phyloP scores from a whole-genome alignment of 192 early-diverging fungal genomes.

The Coemansia biformis region DNA sequence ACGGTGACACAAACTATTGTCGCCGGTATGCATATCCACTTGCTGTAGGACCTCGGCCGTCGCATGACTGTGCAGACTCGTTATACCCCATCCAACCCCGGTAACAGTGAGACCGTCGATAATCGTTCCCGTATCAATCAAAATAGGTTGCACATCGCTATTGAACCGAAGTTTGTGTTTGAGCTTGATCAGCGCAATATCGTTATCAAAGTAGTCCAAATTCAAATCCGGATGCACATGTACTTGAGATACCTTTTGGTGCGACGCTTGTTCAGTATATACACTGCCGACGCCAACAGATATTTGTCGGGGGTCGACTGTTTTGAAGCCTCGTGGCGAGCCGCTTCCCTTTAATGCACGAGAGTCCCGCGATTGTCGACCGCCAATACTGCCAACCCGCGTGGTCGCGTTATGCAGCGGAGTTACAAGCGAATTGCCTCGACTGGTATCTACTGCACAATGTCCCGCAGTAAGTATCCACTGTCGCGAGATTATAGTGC shows the following conservation, averaged over 20 bases:
- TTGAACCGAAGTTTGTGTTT: conserved; percentile 27
- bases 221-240: conserved; percentile 32
- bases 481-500: conserved; percentile 30
- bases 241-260: conserved; percentile 26
- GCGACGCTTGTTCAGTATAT: conserved; percentile 3
- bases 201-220: conserved; percentile 48
- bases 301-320: conserved; percentile 20
- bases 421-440: conserved; percentile 16
- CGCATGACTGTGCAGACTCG: conserved; percentile 11
- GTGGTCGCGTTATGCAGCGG: not conserved
- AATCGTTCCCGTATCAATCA: conserved; percentile 24
- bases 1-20: conserved; percentile 18
- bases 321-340: not conserved
- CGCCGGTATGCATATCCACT: conserved; percentile 25
- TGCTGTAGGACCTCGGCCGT: conserved; percentile 25
- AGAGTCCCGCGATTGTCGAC: too few relatives aligned
- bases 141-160: conserved; percentile 32
- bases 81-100: conserved; percentile 49
- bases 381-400: too few relatives aligned
- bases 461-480: conserved; percentile 52
- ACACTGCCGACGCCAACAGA: conserved; percentile 32
- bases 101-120: conserved; percentile 28
- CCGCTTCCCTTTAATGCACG: not conserved
- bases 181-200: conserved; percentile 50
- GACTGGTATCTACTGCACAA: conserved; percentile 34